Percentiles rank a stretch among this genome's conserved stretches.
Conservation (phyloP, 495 filamentous ascomycete genomes). For the Penicillium desertorum region DNA sequence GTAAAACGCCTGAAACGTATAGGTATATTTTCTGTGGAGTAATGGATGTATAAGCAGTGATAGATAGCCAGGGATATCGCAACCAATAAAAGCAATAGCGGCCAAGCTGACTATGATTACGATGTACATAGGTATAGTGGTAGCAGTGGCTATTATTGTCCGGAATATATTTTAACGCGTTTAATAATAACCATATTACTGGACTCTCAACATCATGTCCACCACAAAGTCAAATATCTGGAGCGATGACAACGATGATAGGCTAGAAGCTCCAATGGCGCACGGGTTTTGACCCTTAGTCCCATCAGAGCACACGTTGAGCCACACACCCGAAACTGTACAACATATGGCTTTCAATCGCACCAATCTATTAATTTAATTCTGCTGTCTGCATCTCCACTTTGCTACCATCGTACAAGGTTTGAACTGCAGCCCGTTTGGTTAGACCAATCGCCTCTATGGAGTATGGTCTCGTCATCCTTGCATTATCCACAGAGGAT, state of each 20-base stretch:
- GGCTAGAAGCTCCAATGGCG: constrained; percentile 5
- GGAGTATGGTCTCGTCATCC: constrained; percentile 21
- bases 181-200: neutral
- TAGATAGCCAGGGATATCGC: neutral
- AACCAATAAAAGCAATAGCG: neutral
- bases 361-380: constrained; percentile 17
- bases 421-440: constrained; percentile 9
- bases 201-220: neutral
- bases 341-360: constrained; percentile 6
- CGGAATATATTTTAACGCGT: neutral
- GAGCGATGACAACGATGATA: constrained; percentile 13
- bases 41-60: neutral
- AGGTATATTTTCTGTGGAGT: neutral
- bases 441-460: constrained; percentile 29
- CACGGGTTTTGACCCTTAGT: constrained; percentile 9
- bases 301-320: constrained; percentile 5
- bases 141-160: neutral
- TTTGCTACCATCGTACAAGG: constrained; percentile 8
- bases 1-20: neutral
- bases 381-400: constrained; percentile 8
- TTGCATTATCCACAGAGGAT: constrained; percentile 22
- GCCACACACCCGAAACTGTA: constrained; percentile 9
- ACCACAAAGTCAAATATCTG: constrained; percentile 4
- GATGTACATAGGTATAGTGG: neutral
- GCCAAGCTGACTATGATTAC: neutral